Evolutionary conservation across 164 flowering plant genomes (phyloP).

Genomic region (Annona cherimola): DNA sequence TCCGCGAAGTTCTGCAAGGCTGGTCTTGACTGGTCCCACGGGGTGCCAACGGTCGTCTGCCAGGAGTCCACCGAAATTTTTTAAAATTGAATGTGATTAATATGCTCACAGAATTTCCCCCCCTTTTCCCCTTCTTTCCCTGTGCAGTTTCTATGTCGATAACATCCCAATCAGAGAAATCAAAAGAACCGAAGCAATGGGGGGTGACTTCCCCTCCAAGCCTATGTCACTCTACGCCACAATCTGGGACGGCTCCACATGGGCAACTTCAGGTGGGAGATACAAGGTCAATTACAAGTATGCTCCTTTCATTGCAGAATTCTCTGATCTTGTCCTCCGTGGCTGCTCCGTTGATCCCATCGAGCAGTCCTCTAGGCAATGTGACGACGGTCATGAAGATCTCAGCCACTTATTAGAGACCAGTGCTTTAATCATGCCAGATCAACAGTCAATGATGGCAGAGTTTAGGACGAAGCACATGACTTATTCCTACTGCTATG

Average conservation of each 20-base stretch:
- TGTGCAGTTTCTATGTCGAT: constrained; percentile 73
- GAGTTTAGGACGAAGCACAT: constrained; percentile 57
- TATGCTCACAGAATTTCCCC: too few relatives aligned
- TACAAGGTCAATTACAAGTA: constrained; percentile 78
- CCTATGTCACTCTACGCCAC: constrained; percentile 94
- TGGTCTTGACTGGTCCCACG: too few relatives aligned
- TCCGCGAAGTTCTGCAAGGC: too few relatives aligned
- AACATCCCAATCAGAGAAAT: constrained; percentile 68
- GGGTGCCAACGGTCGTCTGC: too few relatives aligned
- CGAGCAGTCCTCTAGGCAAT: constrained; percentile 34
- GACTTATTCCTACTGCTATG: constrained; percentile 91
- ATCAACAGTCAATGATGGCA: constrained; percentile 45
- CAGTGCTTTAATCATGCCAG: constrained; percentile 25
- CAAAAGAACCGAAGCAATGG: constrained; percentile 53
- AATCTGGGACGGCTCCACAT: constrained; percentile 87
- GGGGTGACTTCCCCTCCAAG: constrained; percentile 79
- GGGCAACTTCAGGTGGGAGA: constrained; percentile 91
- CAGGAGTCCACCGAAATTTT: too few relatives aligned
- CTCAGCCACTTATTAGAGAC: constrained; percentile 1
- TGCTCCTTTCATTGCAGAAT: constrained; percentile 66
- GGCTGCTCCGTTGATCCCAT: constrained; percentile 80
- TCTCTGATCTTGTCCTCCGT: constrained; percentile 59
- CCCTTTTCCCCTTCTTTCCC: neutral
- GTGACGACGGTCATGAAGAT: constrained; percentile 24
- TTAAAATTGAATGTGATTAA: too few relatives aligned